Evolutionary conservation across 805 yeast genomes (phyloP).

Genomic region (Grigorovia yakushimaensis): DNA sequence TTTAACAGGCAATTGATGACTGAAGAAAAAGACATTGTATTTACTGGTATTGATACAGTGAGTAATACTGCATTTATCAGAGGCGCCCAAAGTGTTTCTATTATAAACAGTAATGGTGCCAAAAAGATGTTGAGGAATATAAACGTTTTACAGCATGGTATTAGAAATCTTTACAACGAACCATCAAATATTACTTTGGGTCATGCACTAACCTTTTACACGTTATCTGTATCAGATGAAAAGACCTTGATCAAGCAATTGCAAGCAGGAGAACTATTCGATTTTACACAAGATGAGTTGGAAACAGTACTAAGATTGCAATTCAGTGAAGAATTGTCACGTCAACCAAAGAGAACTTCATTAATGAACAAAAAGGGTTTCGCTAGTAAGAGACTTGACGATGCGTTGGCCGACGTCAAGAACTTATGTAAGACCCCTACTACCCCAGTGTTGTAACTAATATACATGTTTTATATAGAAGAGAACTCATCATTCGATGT

Average conservation of each 20-base stretch:
- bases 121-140: conserved; percentile 25
- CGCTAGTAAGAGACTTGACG: conserved; percentile 16
- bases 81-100: conserved; percentile 19
- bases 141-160: conserved; percentile 24
- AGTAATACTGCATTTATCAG: conserved; percentile 16
- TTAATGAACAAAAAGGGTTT: conserved; percentile 3
- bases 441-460: no score
- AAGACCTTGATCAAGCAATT: conserved; percentile 12
- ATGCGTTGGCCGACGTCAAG: conserved; percentile 18
- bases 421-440: not conserved
- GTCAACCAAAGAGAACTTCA: conserved; percentile 14
- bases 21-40: conserved; percentile 13
- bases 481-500: no score
- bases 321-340: conserved; percentile 23
- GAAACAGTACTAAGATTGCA: conserved; percentile 23
- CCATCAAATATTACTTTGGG: conserved; percentile 18
- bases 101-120: conserved; percentile 23
- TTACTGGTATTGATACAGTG: conserved; percentile 20
- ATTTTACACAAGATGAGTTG: conserved; percentile 14
- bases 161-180: conserved; percentile 17
- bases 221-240: conserved; percentile 19
- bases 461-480: no score
- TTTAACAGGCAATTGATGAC: conserved; percentile 15
- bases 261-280: conserved; percentile 12
- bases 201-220: conserved; percentile 16